These are phyloP conservation scores for Pseudogymnoascus sp. DNA, from an alignment of 2,329 filamentous ascomycete species.

Conservation along the genomic window DNA sequence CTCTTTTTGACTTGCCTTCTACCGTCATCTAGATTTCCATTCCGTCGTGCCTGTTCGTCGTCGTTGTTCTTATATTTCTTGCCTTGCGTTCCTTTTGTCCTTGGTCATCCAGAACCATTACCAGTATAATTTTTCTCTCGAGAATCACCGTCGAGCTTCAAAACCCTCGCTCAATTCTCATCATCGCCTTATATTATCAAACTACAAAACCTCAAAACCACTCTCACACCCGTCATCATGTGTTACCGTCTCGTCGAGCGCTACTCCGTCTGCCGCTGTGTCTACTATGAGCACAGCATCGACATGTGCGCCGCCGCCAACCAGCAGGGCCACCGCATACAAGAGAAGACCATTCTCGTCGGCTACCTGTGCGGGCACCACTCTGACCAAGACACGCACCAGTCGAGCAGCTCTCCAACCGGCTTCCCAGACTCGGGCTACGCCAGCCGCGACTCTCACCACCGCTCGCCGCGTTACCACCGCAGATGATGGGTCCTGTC, in stretches of 20 bases:
- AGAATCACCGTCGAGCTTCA: neutral
- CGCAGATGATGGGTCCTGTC: constrained; percentile 29
- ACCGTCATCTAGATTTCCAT: constrained; percentile 8
- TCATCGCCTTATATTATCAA: neutral
- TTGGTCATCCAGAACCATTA: constrained; percentile 5
- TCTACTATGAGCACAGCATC: constrained; percentile 60
- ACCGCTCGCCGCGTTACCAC: constrained; percentile 20
- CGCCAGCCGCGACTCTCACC: constrained; percentile 24
- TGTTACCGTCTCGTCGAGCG: constrained; percentile 63
- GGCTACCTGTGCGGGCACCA: constrained; percentile 56
- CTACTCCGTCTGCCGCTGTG: constrained; percentile 60
- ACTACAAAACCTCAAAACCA: neutral
- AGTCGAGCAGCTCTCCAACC: constrained; percentile 17
- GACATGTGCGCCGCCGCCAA: constrained; percentile 58
- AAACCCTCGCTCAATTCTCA: neutral
- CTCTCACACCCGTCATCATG: constrained; percentile 36
- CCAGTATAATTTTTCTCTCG: neutral
- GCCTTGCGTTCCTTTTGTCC: neutral
- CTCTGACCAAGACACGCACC: constrained; percentile 13
- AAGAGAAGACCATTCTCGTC: constrained; percentile 61
- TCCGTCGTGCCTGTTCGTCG: constrained; percentile 6
- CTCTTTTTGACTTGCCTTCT: constrained; percentile 2
- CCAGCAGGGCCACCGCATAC: constrained; percentile 51
- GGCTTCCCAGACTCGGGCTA: constrained; percentile 28
- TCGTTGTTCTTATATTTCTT: constrained; percentile 9